Conservation (phyloP, 1,139 yeast species). For the Candida neerlandica region DNA sequence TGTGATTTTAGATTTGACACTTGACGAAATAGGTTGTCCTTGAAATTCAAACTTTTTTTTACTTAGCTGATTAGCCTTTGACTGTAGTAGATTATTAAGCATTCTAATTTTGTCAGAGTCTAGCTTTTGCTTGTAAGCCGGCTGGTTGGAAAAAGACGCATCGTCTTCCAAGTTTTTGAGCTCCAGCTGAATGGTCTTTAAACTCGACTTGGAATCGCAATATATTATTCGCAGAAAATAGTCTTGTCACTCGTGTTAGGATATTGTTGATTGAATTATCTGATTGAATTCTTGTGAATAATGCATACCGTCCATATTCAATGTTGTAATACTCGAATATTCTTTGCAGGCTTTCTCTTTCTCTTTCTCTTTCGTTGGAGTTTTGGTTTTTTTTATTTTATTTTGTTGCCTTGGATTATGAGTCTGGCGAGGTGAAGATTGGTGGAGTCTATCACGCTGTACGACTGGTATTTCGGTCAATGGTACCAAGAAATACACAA, state of each 20-base stretch:
- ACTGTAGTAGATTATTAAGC: conserved; percentile 3
- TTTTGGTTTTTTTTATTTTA: background rate
- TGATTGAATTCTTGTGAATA: background rate
- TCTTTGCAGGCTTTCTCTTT: background rate
- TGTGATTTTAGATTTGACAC: background rate
- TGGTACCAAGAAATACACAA: too few relatives aligned
- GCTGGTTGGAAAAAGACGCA: background rate
- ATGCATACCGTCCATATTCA: background rate
- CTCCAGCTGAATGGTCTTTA: background rate
- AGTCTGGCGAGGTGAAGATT: too few relatives aligned
- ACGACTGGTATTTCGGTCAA: too few relatives aligned
- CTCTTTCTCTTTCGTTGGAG: background rate
- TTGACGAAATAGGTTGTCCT: conserved; percentile 1
- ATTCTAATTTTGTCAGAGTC: background rate
- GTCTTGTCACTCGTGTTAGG: background rate
- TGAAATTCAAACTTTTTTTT: conserved; percentile 4
- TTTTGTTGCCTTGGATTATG: too few relatives aligned
- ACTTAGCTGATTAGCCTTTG: conserved; percentile 5
- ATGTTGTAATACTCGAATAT: background rate
- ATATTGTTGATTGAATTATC: background rate
- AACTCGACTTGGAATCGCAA: background rate
- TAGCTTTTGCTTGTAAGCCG: conserved; percentile 1
- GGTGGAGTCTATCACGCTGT: too few relatives aligned
- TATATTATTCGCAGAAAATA: background rate
- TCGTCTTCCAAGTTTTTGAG: background rate